Evolutionary conservation across 2,329 filamentous ascomycete species (phyloP), one percentile per base, ranked within the genome.

Genomic region (Colletotrichum magnum): DNA sequence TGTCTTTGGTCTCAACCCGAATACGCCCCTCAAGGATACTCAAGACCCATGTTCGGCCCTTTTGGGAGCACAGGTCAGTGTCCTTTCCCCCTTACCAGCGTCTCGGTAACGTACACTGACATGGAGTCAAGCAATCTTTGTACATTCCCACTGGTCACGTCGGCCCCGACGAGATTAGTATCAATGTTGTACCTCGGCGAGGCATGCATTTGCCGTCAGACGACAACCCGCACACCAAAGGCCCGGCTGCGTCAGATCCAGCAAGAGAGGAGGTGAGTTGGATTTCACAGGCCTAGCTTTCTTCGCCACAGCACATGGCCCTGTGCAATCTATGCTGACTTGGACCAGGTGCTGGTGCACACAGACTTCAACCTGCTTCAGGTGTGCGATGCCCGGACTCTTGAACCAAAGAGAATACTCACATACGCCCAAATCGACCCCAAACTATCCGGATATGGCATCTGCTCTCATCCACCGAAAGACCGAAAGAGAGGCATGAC

Each of bases 361-460:
- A 68, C 70, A 10, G 70, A 72, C 39, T 71, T 68, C 51, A 72
- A 71, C 47, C 58, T 67, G 0, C 59, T 72, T 18, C 70, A 72
- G 45, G 63, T 64, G 15, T 71, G 70, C 51, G 70, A 72, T 50
- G 70, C 68, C 16, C 59, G 62, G 28, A 72, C 70, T 3, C 68
- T 72, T 5, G 56, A 70, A 39, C 68, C 70, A 5, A 72, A 72
- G 47, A 54, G 70, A 15, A 54, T 72, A 13, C 64, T 72, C 47
- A 72, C 70, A 1, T 72, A 72, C 41, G 70, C 70, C n/a, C 68
- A 70, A 32, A 72, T 72, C 26, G 68, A 71, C 57, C 51, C 70
- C 5, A 21, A 70, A 39, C 68, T 72, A 4, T 61, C 59, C 28
- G 70, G 70, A 10, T 72, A 51, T 26, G 70, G 70, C 43, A 72